Conservation (phyloP, 768 basidiomycete species). For the Inosperma sp. region DNA sequence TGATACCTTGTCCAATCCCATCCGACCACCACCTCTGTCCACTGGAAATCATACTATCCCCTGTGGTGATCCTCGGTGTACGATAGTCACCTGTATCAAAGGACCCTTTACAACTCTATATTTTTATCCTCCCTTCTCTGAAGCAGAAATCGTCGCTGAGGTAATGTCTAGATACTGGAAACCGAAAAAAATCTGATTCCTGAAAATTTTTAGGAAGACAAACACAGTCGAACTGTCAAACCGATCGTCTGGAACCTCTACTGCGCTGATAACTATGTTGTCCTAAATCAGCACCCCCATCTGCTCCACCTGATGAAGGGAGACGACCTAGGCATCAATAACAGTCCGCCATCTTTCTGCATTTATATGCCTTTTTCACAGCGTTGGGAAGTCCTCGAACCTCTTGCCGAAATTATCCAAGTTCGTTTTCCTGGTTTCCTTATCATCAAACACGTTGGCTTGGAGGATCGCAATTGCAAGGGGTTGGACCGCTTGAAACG, state of each 20-base stretch:
- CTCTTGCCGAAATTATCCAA: neutral
- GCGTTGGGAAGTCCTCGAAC: neutral
- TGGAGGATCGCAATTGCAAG: neutral
- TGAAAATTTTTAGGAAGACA: neutral
- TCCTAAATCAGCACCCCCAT: neutral
- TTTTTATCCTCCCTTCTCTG: neutral
- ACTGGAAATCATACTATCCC: neutral
- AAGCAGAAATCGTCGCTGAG: neutral
- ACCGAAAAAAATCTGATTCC: neutral
- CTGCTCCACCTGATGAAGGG: neutral
- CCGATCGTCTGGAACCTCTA: neutral
- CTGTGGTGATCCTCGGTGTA: constrained; percentile 1
- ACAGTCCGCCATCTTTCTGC: neutral
- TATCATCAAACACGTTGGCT: neutral
- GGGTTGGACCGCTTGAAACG: neutral
- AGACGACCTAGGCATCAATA: neutral
- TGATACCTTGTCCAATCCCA: neutral
- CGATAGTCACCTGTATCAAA: too few species aligned
- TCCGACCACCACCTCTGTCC: neutral
- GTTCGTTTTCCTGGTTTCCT: neutral
- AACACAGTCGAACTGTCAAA: neutral
- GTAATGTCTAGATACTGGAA: too few species aligned
- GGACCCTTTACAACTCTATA: neutral
- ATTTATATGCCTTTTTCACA: neutral
- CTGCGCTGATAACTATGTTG: neutral